Evolutionary conservation across 495 filamentous ascomycete species (phyloP).

Genomic region (Podospora fimiseda): DNA sequence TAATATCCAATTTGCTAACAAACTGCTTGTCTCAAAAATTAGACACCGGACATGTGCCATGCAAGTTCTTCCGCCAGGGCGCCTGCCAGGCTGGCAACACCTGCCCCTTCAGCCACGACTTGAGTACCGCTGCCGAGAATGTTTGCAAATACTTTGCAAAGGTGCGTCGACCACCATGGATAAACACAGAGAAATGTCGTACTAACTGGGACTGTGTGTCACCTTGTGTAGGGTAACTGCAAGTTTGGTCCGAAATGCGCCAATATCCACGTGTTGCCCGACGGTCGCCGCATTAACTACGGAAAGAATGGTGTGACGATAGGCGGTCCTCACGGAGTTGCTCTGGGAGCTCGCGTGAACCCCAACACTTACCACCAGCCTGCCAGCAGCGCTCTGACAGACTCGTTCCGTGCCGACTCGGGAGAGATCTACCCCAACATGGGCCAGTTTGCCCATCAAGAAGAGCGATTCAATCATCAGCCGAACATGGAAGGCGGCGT

Average conservation of each 20-base stretch:
- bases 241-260: conserved; percentile 98
- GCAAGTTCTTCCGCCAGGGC: conserved; percentile 97
- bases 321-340: conserved; percentile 40
- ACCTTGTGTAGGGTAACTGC: conserved; percentile 74
- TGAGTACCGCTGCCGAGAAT: conserved; percentile 69
- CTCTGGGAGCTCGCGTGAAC: conserved; percentile 67
- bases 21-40: conserved; percentile 12
- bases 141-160: conserved; percentile 98
- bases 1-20: conserved; percentile 9
- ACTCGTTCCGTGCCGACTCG: conserved; percentile 69
- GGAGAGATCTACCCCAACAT: conserved; percentile 31
- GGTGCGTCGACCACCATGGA: conserved; percentile 51
- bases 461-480: conserved; percentile 39
- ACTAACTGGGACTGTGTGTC: conserved; percentile 32
- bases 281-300: conserved; percentile 84
- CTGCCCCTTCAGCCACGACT: conserved; percentile 92
- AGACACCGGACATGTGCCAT: conserved; percentile 97
- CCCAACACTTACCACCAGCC: conserved; percentile 44
- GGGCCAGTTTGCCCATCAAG: conserved; percentile 35
- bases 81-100: conserved; percentile 92
- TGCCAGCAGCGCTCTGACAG: conserved; percentile 71
- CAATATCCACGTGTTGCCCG: conserved; percentile 87
- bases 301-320: conserved; percentile 49
- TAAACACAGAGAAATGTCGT: too few species aligned
- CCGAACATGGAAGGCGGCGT: conserved; percentile 48